Evolutionary conservation across 768 basidiomycete genomes (phyloP).

Genomic region (Termitomyces sp.): DNA sequence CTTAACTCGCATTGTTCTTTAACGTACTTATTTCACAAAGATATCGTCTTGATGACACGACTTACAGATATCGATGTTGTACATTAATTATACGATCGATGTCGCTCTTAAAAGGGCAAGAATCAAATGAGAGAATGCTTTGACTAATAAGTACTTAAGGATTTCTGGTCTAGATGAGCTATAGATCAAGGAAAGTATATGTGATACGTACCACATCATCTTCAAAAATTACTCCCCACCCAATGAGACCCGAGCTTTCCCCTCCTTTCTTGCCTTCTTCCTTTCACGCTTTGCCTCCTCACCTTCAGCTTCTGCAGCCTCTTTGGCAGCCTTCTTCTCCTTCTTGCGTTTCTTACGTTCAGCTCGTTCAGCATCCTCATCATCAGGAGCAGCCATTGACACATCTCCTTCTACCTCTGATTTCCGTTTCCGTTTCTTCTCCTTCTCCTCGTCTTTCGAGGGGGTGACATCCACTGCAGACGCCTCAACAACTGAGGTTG

Average conservation of each 20-base stretch:
- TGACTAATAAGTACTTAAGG: neutral
- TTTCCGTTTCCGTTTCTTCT: slow-evolving; percentile 86
- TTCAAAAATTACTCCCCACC: slow-evolving; percentile 28
- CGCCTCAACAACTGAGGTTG: slow-evolving; percentile 15
- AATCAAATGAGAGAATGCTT: neutral
- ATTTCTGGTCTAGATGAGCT: neutral
- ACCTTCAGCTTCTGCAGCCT: slow-evolving; percentile 48
- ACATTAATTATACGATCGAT: too few relatives aligned
- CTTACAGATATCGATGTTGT: slow-evolving; percentile 12
- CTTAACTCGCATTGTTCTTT: neutral
- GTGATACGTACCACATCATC: neutral
- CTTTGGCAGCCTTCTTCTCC: slow-evolving; percentile 55
- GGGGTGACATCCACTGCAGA: slow-evolving; percentile 26
- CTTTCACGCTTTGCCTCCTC: slow-evolving; percentile 60
- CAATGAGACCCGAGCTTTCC: slow-evolving; percentile 47
- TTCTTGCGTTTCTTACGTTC: slow-evolving; percentile 63
- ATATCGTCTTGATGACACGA: slow-evolving; percentile 23
- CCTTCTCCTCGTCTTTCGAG: slow-evolving; percentile 53
- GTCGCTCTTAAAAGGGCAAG: neutral
- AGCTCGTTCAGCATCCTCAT: slow-evolving; percentile 44
- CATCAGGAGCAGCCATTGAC: slow-evolving; percentile 35
- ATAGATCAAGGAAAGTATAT: too few relatives aligned
- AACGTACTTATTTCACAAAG: slow-evolving; percentile 19
- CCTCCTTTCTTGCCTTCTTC: slow-evolving; percentile 68
- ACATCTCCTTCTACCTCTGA: slow-evolving; percentile 51